Evolutionary conservation across 805 yeast genomes (phyloP), one percentile per base, ranked within the genome.

Genomic region (Priceomyces fermenticarens): DNA sequence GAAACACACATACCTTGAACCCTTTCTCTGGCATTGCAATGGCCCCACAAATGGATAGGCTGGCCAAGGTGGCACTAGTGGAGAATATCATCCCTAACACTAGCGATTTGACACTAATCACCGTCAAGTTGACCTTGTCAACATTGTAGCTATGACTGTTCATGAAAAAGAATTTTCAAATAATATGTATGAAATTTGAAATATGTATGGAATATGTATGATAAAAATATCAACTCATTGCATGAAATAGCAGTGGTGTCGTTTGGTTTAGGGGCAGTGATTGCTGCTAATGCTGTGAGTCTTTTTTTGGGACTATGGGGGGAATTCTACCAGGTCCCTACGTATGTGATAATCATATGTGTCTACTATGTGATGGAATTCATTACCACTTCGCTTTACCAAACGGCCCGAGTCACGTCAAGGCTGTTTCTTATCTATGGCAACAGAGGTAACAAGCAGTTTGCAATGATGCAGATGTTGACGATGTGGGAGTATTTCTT

Each of bases 351-450:
- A 5, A 40, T 49, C 10, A 41, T 63, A 44, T 50, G 52, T 7
- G 30, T 35, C 3, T 57, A 57, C 44, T 60, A 58, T 44, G 9
- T 51, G 16, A 40, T 41, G 16, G 74, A 69, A 47, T 67, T 65
- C 48, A 15, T 42, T 10, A 40, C 51, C 36, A 62, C 64, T 10
- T 39, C 40, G 26, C 17, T 34, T 36, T 66, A 54, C 41, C 68
- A 58, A 51, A 52, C 59, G 3, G 39, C 47, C 4, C 54, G 53
- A 11, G 56, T 53, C 8, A 46, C 53, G 9, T 45, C 60, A 6
- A 44, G 49, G 31, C 62, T 60, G 55, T 69, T 67, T 35, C 42
- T 69, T 33, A 49, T 69, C 5, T 63, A 57, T 40, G 67, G 70
- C 3, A 66, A 65, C 32, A 43, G 42, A 7, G 74, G 74, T 7